Base-by-base conservation (phyloP, 345 rosid species). In the Camelina neglecta region DNA sequence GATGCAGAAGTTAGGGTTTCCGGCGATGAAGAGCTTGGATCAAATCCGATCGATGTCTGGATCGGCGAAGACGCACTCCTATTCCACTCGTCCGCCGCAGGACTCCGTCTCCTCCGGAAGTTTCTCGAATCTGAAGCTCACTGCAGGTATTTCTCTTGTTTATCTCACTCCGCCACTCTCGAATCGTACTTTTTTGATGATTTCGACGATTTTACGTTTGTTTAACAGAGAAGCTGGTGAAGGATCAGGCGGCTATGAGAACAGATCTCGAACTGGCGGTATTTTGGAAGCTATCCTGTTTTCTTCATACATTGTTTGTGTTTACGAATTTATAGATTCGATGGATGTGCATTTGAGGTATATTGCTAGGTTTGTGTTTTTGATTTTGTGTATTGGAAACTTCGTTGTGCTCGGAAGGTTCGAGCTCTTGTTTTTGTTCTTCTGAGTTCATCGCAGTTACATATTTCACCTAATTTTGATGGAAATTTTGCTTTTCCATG, bases 251-350 rank as follows among this genome's bases (percentile, higher is more conserved):
- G 35, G 80, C 99, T 2, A 88, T 87, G 80, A 90, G 86, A 78
- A 83, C 88, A 3, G 96, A 90, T 72, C 91, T 95, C 41, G 99
- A 92, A 71, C 64, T 90, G 88, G 96, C 96, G 91, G 97, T 95
- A 87, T 44, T 29, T 68, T 15, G 54, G 31, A 11, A 70, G 55
- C 29, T 60, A 15, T 67, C 16, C 3, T n/a, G 75, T 54, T 79
- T 48, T 29, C 64, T 66, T 53, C 69, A 44, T 67, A 8, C 64
- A 8, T 67, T 65, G 29, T 44, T 60, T 60, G 58, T 63, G 62
- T 70, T 29, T 60, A 29, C 68, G 6, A 71, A 55, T 71, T 62
- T 49, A 29, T 29, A 51, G 24, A 56, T 35, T 69, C 24, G 77
- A 31, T 60, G 50, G 63, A 76, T 41, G 44, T 11, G 44, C 5